Evolutionary conservation across 2,329 filamentous ascomycete species (phyloP).

Genomic region (Botryotinia calthae): DNA sequence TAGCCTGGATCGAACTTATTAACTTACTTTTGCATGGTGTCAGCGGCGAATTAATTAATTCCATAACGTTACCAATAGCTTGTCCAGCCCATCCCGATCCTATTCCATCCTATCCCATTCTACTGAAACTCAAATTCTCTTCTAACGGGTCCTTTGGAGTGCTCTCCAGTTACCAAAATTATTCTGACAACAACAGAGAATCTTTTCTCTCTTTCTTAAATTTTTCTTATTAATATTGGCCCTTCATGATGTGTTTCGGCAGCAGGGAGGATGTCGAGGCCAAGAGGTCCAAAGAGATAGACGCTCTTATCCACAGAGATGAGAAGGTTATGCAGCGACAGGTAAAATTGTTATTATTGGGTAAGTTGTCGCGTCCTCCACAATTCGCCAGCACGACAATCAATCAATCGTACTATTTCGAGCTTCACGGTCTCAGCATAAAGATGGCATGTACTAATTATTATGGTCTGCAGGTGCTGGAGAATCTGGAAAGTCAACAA

Average conservation of each 20-base stretch:
- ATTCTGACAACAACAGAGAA: background rate
- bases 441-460: constrained; percentile 25
- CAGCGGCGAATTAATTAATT: background rate
- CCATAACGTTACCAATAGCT: background rate
- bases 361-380: constrained; percentile 51
- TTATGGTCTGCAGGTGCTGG: constrained; percentile 68
- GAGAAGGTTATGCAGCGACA: constrained; percentile 83
- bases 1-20: background rate
- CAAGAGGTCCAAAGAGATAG: constrained; percentile 71
- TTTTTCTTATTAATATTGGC: background rate
- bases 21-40: background rate
- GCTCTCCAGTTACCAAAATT: background rate
- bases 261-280: constrained; percentile 47
- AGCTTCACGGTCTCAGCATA: background rate
- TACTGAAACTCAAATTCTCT: background rate
- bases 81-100: background rate
- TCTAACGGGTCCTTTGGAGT: background rate
- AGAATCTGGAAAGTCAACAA: constrained; percentile 93
- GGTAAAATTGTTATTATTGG: constrained; percentile 89
- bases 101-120: background rate
- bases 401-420: background rate
- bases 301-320: constrained; percentile 80
- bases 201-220: background rate
- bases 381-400: constrained; percentile 13
- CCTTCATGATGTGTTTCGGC: constrained; percentile 62